Percentiles rank a stretch among this genome's conserved stretches.
Conservation (phyloP, 192 early-diverging fungal species). For the Rhizophagus sp. region DNA sequence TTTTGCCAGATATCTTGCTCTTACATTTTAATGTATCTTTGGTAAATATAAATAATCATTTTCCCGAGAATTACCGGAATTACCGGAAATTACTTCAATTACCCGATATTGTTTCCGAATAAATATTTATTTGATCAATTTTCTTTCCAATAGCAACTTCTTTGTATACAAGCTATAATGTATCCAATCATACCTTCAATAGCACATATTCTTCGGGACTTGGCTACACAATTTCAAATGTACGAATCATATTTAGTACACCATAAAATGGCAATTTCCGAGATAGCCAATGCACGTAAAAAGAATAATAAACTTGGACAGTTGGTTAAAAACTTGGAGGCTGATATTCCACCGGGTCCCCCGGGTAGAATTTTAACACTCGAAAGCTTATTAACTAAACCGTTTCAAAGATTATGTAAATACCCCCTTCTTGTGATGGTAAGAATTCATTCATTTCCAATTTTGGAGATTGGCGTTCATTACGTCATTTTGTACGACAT, state of each 20-base stretch:
- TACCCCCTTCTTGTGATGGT: slow-evolving; percentile 26
- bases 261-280: slow-evolving; percentile 19
- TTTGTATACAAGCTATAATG: slow-evolving; percentile 13
- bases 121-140: too few species aligned
- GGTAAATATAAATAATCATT: not conserved
- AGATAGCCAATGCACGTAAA: slow-evolving; percentile 17
- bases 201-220: slow-evolving; percentile 8
- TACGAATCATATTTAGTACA: slow-evolving; percentile 20
- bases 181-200: slow-evolving; percentile 19
- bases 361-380: slow-evolving; percentile 1
- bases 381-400: slow-evolving; percentile 20
- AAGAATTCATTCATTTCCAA: not conserved
- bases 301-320: slow-evolving; percentile 26
- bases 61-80: too few species aligned
- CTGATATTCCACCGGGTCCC: not conserved
- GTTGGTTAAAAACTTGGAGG: slow-evolving; percentile 9
- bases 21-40: slow-evolving; percentile 11
- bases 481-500: not conserved
- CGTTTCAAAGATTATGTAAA: slow-evolving; percentile 29
- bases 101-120: too few species aligned
- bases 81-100: too few species aligned
- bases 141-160: slow-evolving; percentile 3
- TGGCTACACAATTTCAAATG: not conserved
- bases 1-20: slow-evolving; percentile 4
- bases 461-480: not conserved